phyloP scores from a whole-genome alignment of 2,329 filamentous ascomycete species.

The Neoscytalidium dimidiatum region DNA sequence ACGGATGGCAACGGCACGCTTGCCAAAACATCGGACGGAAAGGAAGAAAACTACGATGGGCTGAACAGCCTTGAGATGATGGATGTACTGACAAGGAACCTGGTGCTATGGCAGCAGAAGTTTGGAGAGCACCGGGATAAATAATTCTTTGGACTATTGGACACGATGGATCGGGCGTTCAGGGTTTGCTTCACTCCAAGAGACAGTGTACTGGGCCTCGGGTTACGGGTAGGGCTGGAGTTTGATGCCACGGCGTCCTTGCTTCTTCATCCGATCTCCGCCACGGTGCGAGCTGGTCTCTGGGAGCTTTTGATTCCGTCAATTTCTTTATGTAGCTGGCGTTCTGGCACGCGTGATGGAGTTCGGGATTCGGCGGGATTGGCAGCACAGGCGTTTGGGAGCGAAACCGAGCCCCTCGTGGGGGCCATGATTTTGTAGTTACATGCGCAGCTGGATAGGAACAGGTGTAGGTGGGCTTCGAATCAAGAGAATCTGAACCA shows the following conservation, averaged over 20 bases:
- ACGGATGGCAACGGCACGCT: conserved; percentile 21
- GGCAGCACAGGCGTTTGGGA: conserved; percentile 14
- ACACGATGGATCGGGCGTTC: not conserved
- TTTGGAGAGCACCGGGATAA: conserved; percentile 19
- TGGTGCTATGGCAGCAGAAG: conserved; percentile 79
- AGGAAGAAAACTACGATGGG: conserved; percentile 64
- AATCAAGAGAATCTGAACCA: not conserved
- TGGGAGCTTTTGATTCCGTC: not conserved
- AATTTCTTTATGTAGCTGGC: not conserved
- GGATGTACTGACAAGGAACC: conserved; percentile 77
- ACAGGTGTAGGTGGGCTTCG: not conserved
- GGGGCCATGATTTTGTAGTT: conserved; percentile 2
- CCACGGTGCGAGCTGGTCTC: not conserved
- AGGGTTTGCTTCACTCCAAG: not conserved
- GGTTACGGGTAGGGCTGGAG: not conserved
- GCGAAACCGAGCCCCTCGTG: not conserved
- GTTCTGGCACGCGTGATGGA: not conserved
- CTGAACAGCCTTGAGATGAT: conserved; percentile 86
- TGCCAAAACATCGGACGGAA: conserved; percentile 22
- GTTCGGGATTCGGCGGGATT: not conserved
- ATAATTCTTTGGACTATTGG: not conserved
- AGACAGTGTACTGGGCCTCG: not conserved
- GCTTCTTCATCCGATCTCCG: not conserved
- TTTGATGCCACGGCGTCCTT: not conserved
- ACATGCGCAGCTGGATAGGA: not conserved